A percentile compares a stretch with the other conserved stretches of the same genome.
Evolutionary conservation across 306 rosid species (phyloP).

Genomic region (Begonia fuchsioides): DNA sequence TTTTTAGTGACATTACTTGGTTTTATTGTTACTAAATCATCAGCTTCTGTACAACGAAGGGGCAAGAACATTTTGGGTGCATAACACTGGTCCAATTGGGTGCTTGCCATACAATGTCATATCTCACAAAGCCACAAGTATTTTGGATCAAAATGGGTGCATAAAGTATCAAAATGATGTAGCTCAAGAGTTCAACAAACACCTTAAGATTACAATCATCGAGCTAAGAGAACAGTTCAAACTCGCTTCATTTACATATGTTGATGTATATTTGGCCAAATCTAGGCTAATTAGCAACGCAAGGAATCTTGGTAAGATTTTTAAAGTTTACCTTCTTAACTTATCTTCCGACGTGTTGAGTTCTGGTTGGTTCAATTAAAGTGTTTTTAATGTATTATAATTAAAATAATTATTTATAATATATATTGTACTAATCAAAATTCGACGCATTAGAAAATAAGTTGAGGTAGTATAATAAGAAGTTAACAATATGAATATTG

Average conservation of each 20-base stretch:
- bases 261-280: slow-evolving; percentile 56
- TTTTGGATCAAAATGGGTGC: slow-evolving; percentile 50
- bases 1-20: slow-evolving; percentile 7
- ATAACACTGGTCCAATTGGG: slow-evolving; percentile 66
- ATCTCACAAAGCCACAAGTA: slow-evolving; percentile 28
- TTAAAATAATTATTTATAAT: too few species aligned
- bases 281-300: slow-evolving; percentile 44
- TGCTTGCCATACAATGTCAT: slow-evolving; percentile 51
- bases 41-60: slow-evolving; percentile 61
- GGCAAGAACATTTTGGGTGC: slow-evolving; percentile 70
- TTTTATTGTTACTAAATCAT: not conserved
- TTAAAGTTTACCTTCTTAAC: too few species aligned
- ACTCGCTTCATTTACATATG: slow-evolving; percentile 44
- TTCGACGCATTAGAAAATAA: too few species aligned
- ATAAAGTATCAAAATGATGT: slow-evolving; percentile 46
- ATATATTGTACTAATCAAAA: too few species aligned
- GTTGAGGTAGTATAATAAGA: too few species aligned
- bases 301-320: slow-evolving; percentile 32
- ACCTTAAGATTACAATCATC: slow-evolving; percentile 34
- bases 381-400: too few species aligned
- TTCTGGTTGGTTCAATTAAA: too few species aligned
- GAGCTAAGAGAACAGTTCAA: slow-evolving; percentile 28
- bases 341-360: too few species aligned
- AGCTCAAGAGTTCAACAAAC: slow-evolving; percentile 65
- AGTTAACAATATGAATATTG: too few species aligned